Evolutionary conservation across 2,329 filamentous ascomycete genomes (phyloP), one percentile per base, ranked within the genome.

Genomic region (Paecilomyces variotii): DNA sequence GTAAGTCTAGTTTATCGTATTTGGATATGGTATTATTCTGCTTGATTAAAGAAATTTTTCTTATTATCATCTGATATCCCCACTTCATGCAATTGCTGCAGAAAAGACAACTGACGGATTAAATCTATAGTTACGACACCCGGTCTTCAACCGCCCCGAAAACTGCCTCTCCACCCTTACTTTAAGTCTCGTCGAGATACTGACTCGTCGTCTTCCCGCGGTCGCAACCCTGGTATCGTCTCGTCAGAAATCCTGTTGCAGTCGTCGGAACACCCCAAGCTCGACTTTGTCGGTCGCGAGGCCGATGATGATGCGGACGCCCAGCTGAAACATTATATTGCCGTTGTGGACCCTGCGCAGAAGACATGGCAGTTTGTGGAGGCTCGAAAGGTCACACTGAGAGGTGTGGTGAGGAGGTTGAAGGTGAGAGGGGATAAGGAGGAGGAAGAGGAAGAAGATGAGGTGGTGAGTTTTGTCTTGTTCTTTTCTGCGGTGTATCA

Each of bases 311-410:
- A 77, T 49, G 75, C 79, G 55, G 79, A 84, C 59, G 78, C 77
- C 30, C 73, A 80, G 60, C 69, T 83, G 58, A 81, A 82, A 63
- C 83, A 87, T 72, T 87, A 87, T 63, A 70, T 86, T 60, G 84
- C 82, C 56, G 75, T 87, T 51, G 84, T 80, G 64, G 83, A 87
- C 61, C 81, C 82, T 0, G 70, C 75, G 27, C 78, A 76, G 3
- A 77, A 78, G 57, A 78, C 77, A 51, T 75, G 86, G 61, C 77
- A 84, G 62, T 69, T 87, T 53, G 74, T 82, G 9, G 70, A 82
- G 70, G 79, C 79, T 25, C 81, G 80, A 59, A 79, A 81, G 66
- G 70, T 86, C 56, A 81, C 78, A 3, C 73, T 87, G n/a, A 78
- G 82, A 54, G 80, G 78, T 58, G 78, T 68, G 52, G 65, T 79